Percentiles rank a stretch among this genome's conserved stretches.
phyloP scores from a whole-genome alignment of 78 protist genomes.

The Dictyostelium intermedium region DNA sequence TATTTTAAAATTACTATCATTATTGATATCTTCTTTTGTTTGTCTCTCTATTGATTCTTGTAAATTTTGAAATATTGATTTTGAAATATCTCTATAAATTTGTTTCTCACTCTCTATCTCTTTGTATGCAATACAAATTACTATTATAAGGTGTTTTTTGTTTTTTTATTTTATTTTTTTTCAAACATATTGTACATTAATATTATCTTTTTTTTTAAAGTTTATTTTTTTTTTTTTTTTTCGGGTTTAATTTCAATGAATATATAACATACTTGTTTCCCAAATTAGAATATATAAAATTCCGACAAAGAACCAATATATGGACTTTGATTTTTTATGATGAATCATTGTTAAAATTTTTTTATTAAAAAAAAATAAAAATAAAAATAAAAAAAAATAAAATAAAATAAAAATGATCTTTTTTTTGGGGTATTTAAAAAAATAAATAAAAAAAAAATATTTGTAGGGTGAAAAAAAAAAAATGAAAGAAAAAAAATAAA shows the following conservation, averaged over 20 bases:
- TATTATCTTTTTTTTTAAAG: too few relatives aligned
- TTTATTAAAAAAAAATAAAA: too few relatives aligned
- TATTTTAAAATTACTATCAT: neutral
- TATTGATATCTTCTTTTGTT: neutral
- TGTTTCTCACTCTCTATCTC: slow-evolving; percentile 1
- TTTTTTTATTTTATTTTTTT: too few relatives aligned
- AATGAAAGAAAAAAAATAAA: neutral
- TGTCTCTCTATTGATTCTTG: neutral
- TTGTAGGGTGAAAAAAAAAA: neutral
- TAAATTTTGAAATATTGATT: slow-evolving; percentile 1
- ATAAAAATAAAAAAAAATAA: neutral
- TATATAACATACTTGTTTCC: neutral
- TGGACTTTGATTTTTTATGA: neutral
- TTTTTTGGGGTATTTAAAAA: neutral
- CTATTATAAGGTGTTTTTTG: too few relatives aligned
- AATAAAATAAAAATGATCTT: neutral
- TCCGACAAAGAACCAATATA: neutral
- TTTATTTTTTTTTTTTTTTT: neutral
- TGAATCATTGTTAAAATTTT: neutral
- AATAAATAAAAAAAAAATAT: neutral
- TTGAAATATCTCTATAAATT: slow-evolving; percentile 23
- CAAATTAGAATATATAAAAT: slow-evolving; percentile 9
- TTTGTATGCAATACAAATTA: neutral
- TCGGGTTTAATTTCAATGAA: neutral
- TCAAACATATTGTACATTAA: neutral